Percentiles rank a stretch among this genome's conserved stretches.
Evolutionary conservation across 2,329 filamentous ascomycete genomes (phyloP).

Genomic region (Erysiphe pulchra): DNA sequence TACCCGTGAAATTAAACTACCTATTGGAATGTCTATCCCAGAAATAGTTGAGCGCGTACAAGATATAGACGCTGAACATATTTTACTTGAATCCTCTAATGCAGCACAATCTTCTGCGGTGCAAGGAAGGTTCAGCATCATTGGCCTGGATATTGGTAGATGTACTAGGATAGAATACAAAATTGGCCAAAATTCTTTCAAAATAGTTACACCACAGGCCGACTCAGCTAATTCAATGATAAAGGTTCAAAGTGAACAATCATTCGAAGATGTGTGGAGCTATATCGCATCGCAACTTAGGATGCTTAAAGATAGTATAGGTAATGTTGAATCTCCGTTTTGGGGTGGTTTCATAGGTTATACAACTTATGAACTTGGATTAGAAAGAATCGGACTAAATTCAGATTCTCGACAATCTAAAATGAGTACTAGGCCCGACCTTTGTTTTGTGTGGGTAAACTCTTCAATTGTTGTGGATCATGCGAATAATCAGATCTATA

Average conservation of each 20-base stretch:
- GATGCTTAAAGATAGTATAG: conserved; percentile 15
- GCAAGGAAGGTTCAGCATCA: conserved; percentile 43
- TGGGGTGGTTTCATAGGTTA: conserved; percentile 47
- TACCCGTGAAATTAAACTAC: conserved; percentile 17
- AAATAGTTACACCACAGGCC: conserved; percentile 1
- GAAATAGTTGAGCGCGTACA: conserved; percentile 24
- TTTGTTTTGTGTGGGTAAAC: conserved; percentile 36
- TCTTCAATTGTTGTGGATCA: conserved; percentile 40
- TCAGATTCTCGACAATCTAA: conserved; percentile 6
- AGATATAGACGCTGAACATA: conserved; percentile 17
- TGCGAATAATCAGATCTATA: conserved; percentile 23
- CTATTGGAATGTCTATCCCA: conserved; percentile 21
- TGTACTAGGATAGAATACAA: conserved; percentile 32
- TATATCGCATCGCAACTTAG: conserved; percentile 15
- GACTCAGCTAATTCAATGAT: neutral
- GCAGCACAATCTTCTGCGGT: conserved; percentile 21
- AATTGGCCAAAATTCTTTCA: conserved; percentile 17
- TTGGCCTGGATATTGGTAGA: conserved; percentile 36
- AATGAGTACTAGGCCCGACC: conserved; percentile 21
- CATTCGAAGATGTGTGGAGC: conserved; percentile 11
- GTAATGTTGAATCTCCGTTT: conserved; percentile 24
- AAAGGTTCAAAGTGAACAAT: conserved; percentile 1
- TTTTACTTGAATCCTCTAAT: conserved; percentile 35
- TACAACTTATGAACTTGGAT: conserved; percentile 40
- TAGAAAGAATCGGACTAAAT: conserved; percentile 23